Conservation (phyloP, 495 filamentous ascomycete species). For the Cairneyella variabilis region DNA sequence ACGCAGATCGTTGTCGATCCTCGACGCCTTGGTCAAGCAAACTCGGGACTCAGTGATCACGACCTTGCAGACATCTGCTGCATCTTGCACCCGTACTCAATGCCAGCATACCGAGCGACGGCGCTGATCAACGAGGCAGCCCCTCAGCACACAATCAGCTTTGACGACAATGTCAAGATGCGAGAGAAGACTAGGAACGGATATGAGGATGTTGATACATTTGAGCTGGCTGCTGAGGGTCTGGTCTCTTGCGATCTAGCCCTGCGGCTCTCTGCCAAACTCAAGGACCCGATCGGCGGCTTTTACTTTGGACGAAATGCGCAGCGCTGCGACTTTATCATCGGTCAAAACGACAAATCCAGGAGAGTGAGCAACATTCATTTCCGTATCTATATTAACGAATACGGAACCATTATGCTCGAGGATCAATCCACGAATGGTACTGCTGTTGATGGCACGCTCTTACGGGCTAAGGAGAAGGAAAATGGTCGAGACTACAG, state of each 20-base stretch:
- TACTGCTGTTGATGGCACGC: slow-evolving; percentile 63
- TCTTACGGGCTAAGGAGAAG: slow-evolving; percentile 27
- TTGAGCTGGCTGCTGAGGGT: slow-evolving; percentile 46
- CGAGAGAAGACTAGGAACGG: slow-evolving; percentile 35
- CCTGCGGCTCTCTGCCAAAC: slow-evolving; percentile 67
- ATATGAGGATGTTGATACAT: slow-evolving; percentile 47
- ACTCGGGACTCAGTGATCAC: slow-evolving; percentile 69
- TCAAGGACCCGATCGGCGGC: slow-evolving; percentile 60
- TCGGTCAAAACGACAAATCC: slow-evolving; percentile 49
- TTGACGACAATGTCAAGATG: slow-evolving; percentile 23
- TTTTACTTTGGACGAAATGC: slow-evolving; percentile 83
- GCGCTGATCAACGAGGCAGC: slow-evolving; percentile 42
- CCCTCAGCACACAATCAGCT: slow-evolving; percentile 55
- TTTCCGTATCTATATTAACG: slow-evolving; percentile 85
- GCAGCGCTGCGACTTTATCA: slow-evolving; percentile 67
- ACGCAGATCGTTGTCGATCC: slow-evolving; percentile 83
- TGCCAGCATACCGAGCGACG: slow-evolving; percentile 66
- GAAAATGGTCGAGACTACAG: slow-evolving; percentile 25
- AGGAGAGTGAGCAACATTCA: slow-evolving; percentile 80
- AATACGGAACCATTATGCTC: slow-evolving; percentile 77
- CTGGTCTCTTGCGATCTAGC: slow-evolving; percentile 60
- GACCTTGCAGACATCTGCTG: slow-evolving; percentile 87
- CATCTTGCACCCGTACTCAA: slow-evolving; percentile 77
- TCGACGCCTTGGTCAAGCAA: slow-evolving; percentile 64
- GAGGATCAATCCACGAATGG: slow-evolving; percentile 92